phyloP scores from a whole-genome alignment of 768 basidiomycete species.

The Candolleomyces eurysporus region DNA sequence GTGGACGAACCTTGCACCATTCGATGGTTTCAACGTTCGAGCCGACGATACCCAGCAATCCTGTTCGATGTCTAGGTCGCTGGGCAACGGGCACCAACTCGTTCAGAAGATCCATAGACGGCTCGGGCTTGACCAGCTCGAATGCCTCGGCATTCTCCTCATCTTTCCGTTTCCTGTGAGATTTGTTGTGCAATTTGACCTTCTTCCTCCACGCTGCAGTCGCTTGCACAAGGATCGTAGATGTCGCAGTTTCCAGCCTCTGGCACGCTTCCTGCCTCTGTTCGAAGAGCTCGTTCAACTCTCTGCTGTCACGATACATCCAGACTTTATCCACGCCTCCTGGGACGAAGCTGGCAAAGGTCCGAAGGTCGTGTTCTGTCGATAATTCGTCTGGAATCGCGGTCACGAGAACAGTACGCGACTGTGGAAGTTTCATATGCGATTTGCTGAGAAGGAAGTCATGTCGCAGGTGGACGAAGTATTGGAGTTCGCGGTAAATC shows the following conservation, averaged over 20 bases:
- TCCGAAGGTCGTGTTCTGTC: slow-evolving; percentile 44
- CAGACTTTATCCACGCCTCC: slow-evolving; percentile 70
- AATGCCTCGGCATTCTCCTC: slow-evolving; percentile 20
- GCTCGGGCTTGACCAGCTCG: slow-evolving; percentile 19
- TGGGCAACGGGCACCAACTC: slow-evolving; percentile 49
- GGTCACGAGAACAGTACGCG: slow-evolving; percentile 67
- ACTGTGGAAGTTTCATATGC: slow-evolving; percentile 61
- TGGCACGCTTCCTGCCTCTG: slow-evolving; percentile 43
- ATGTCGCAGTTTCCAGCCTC: slow-evolving; percentile 58
- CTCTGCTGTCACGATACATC: slow-evolving; percentile 56
- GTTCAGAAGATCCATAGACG: slow-evolving; percentile 38
- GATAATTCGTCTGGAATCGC: slow-evolving; percentile 55
- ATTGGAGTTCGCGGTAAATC: slow-evolving; percentile 55
- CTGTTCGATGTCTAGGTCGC: slow-evolving; percentile 53
- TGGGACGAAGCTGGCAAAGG: slow-evolving; percentile 62
- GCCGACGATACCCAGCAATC: slow-evolving; percentile 50
- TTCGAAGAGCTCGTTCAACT: slow-evolving; percentile 41
- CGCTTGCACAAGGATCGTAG: slow-evolving; percentile 43
- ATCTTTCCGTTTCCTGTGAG: slow-evolving; percentile 24
- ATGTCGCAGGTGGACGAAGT: slow-evolving; percentile 55
- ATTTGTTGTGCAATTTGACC: slow-evolving; percentile 32
- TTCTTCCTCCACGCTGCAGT: slow-evolving; percentile 39
- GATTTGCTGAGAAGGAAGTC: slow-evolving; percentile 58
- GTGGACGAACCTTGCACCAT: slow-evolving; percentile 47
- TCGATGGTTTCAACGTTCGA: slow-evolving; percentile 66